A percentile compares a stretch with the other conserved stretches of the same genome.
Conservation (phyloP, 2,329 filamentous ascomycete species). For the Colletotrichum gigasporum region DNA sequence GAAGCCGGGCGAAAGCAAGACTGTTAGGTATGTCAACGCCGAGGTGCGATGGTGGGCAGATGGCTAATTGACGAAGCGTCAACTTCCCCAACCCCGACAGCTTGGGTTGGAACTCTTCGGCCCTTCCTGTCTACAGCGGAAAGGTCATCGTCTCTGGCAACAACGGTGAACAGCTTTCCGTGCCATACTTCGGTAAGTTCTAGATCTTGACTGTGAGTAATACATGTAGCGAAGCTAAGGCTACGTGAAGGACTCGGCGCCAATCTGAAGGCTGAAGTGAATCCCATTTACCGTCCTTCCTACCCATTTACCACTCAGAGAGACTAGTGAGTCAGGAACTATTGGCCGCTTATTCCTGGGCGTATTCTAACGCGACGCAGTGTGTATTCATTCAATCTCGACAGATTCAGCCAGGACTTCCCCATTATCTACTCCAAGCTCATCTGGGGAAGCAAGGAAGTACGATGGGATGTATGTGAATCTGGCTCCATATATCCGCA, state of each 20-base stretch:
- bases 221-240: neutral
- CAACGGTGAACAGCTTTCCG: conserved; percentile 42
- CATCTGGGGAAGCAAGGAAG: conserved; percentile 32
- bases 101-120: conserved; percentile 38
- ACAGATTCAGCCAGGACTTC: conserved; percentile 28
- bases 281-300: conserved; percentile 30
- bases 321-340: neutral
- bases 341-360: fast-evolving
- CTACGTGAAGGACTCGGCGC: conserved; percentile 33
- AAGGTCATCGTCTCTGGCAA: conserved; percentile 42
- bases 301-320: conserved; percentile 27
- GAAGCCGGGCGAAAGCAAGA: conserved; percentile 37
- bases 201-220: fast-evolving
- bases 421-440: conserved; percentile 32
- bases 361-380: neutral
- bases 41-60: neutral
- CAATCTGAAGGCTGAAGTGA: conserved; percentile 35
- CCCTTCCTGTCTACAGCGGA: conserved; percentile 45
- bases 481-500: fast-evolving
- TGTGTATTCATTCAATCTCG: conserved; percentile 31
- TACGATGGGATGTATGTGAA: conserved; percentile 31
- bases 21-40: conserved; percentile 33
- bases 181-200: conserved; percentile 43
- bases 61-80: conserved; percentile 30
- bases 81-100: conserved; percentile 40